A percentile compares a stretch with the other conserved stretches of the same genome.
Evolutionary conservation across 192 early-diverging fungal species (phyloP).

Genomic region (Gigaspora rosea): DNA sequence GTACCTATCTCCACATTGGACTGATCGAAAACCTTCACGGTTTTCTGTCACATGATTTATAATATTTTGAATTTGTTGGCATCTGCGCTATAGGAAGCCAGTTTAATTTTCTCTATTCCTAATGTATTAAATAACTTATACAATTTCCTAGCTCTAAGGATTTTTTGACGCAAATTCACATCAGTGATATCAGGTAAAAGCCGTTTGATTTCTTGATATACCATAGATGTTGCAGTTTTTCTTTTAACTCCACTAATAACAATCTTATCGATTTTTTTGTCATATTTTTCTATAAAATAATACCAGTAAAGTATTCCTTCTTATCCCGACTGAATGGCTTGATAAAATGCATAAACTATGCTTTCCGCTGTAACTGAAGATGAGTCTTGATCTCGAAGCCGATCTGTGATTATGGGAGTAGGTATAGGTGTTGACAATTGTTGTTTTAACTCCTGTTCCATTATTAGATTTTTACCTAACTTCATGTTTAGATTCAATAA

Average conservation of each 20-base stretch:
- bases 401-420: neutral
- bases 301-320: constrained; percentile 14
- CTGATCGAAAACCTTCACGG: constrained; percentile 11
- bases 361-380: constrained; percentile 3
- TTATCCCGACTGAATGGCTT: neutral
- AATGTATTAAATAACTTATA: constrained; percentile 26
- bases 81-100: constrained; percentile 9
- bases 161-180: constrained; percentile 28
- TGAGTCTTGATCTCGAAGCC: neutral
- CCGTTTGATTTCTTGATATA: constrained; percentile 23
- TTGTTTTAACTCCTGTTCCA: constrained; percentile 16
- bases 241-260: constrained; percentile 2
- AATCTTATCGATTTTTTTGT: constrained; percentile 7
- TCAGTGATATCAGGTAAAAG: constrained; percentile 15
- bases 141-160: constrained; percentile 27
- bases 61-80: constrained; percentile 27
- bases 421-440: neutral
- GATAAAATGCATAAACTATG: constrained; percentile 2
- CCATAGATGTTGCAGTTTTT: constrained; percentile 14
- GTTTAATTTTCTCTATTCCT: constrained; percentile 22
- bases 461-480: constrained; percentile 10
- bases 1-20: too few species aligned
- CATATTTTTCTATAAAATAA: constrained; percentile 15
- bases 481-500: constrained; percentile 6
- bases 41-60: constrained; percentile 13